Percentiles rank a stretch among this genome's conserved stretches.
Evolutionary conservation across 192 early-diverging fungal species (phyloP).

Genomic region (Coemansia sp.): DNA sequence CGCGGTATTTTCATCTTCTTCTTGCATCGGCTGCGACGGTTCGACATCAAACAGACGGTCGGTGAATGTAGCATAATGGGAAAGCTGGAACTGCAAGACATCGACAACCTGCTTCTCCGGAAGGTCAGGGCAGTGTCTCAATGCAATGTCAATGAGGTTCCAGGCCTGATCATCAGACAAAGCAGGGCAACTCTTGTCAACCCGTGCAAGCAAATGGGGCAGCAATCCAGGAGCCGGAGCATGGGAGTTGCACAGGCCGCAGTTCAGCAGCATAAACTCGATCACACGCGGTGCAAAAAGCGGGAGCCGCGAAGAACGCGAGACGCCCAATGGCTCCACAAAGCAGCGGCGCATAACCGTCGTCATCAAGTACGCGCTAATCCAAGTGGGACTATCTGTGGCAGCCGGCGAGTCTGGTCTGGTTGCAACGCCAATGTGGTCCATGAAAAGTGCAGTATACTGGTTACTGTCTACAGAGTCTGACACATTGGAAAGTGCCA

Average conservation of each 20-base stretch:
- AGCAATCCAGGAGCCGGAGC: conserved; percentile 50
- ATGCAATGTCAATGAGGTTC: conserved; percentile 34
- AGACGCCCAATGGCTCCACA: conserved; percentile 52
- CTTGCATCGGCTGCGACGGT: not conserved
- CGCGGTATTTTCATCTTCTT: not conserved
- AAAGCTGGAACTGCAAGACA: conserved; percentile 42
- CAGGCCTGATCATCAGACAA: conserved; percentile 38
- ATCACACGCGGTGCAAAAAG: conserved; percentile 52
- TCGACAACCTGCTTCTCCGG: conserved; percentile 46
- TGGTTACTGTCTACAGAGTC: conserved; percentile 48
- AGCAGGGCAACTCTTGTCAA: conserved; percentile 21
- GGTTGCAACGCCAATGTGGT: conserved; percentile 37
- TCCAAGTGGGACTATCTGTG: conserved; percentile 32
- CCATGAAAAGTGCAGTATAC: conserved; percentile 53
- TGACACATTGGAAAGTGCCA: conserved; percentile 45
- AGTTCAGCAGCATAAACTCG: conserved; percentile 51
- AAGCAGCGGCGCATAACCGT: conserved; percentile 57
- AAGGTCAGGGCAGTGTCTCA: conserved; percentile 47
- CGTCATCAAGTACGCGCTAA: conserved; percentile 53
- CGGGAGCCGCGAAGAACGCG: conserved; percentile 48
- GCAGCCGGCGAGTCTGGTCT: conserved; percentile 2
- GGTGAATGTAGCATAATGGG: conserved; percentile 22
- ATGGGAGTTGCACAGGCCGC: conserved; percentile 50
- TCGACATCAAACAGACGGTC: conserved; percentile 31
- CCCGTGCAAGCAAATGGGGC: conserved; percentile 47